A percentile compares a stretch with the other conserved stretches of the same genome.
These are phyloP conservation scores for Lathyrus aphaca DNA, from an alignment of 306 rosid species.

Conservation along the genomic window DNA sequence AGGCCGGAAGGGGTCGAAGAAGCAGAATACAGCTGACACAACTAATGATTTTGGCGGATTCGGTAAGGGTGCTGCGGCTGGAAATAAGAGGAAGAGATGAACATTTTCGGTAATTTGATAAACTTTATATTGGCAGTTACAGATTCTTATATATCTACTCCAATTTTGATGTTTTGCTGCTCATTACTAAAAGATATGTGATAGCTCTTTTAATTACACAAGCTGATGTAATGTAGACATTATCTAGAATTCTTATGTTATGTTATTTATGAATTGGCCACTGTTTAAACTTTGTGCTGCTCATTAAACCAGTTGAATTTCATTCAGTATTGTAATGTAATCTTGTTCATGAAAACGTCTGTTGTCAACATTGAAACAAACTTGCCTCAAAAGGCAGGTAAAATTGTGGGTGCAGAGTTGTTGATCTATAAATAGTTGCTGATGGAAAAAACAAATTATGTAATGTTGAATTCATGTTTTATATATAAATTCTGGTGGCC, in stretches of 20 bases:
- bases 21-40: conserved; percentile 66
- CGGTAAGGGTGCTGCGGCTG: conserved; percentile 43
- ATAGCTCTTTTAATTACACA: conserved; percentile 8
- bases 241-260: neutral
- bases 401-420: no score
- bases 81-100: conserved; percentile 60
- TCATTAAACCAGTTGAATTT: no score
- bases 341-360: no score
- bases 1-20: conserved; percentile 66
- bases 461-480: neutral
- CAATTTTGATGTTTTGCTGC: conserved; percentile 23
- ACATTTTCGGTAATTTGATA: conserved; percentile 3
- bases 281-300: no score
- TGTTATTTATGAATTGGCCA: neutral
- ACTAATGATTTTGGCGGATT: conserved; percentile 53
- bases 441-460: neutral
- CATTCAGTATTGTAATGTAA: no score
- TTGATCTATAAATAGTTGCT: no score
- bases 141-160: conserved; percentile 12
- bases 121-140: conserved; percentile 28
- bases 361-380: no score
- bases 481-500: no score
- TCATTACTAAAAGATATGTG: neutral
- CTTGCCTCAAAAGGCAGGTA: no score
- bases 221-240: neutral